phyloP scores from a whole-genome alignment of 257 asterid genomes.

The Thymus quinquecostatus region DNA sequence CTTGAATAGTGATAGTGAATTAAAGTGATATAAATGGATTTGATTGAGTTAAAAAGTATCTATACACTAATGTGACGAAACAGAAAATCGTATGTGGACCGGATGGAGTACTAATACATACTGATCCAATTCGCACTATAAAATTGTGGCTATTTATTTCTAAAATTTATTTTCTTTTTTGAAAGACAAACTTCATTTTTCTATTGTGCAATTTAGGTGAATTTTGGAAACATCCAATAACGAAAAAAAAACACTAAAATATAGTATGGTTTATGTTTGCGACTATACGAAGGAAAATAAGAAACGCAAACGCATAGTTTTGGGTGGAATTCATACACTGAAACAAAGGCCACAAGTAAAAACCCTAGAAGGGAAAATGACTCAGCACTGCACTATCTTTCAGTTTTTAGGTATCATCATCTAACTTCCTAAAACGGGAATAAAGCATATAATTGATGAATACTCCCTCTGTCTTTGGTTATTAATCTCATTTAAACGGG shows the following conservation, averaged over 20 bases:
- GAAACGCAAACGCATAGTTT: neutral
- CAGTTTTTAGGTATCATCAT: neutral
- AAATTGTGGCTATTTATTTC: neutral
- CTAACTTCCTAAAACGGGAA: neutral
- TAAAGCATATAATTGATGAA: neutral
- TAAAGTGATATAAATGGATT: no score
- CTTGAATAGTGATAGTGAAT: no score
- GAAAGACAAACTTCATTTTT: no score
- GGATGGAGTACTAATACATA: no score
- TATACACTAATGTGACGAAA: neutral
- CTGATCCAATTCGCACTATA: no score
- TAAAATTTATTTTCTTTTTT: no score
- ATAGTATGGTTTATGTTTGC: neutral
- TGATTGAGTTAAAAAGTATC: no score
- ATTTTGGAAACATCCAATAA: neutral
- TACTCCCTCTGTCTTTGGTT: neutral
- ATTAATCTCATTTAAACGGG: no score
- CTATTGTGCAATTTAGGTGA: neutral
- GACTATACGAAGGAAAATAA: neutral
- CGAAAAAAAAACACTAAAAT: no score
- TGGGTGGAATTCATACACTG: neutral
- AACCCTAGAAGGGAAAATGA: conserved; percentile 4
- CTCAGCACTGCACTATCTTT: neutral
- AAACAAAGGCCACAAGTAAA: neutral
- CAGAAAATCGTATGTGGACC: no score